A percentile compares a stretch with the other conserved stretches of the same genome.
Conservation (phyloP, 176 grass and related monocot species). For the Triticum dicoccoides region DNA sequence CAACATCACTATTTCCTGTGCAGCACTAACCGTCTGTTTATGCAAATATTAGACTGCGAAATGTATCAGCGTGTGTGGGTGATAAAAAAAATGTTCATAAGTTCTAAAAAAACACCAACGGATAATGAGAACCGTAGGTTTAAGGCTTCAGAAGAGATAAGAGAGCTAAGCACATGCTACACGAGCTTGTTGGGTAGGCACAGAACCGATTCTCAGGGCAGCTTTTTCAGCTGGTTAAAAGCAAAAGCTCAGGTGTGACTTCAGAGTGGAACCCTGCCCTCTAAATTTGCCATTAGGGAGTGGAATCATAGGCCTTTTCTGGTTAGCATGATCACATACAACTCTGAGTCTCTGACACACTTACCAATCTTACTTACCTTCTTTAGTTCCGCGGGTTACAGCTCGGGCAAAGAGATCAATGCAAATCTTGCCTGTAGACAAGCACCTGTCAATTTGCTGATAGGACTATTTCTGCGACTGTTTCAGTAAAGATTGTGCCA, state of each 20-base stretch:
- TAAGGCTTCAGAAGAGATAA: slow-evolving; percentile 11
- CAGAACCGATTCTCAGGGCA: slow-evolving; percentile 20
- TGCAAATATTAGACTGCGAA: background rate
- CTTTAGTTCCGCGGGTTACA: slow-evolving; percentile 13
- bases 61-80: background rate
- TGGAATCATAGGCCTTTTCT: slow-evolving; percentile 3
- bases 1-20: background rate
- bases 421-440: slow-evolving; percentile 14
- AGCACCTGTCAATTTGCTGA: slow-evolving; percentile 11
- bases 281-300: background rate
- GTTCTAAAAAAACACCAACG: background rate
- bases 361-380: background rate
- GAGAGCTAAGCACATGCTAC: slow-evolving; percentile 24
- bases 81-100: background rate
- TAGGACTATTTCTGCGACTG: background rate
- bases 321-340: background rate
- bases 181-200: slow-evolving; percentile 11
- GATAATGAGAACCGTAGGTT: background rate
- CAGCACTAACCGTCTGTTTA: background rate
- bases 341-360: background rate
- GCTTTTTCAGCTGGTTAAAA: slow-evolving; percentile 5
- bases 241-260: slow-evolving; percentile 18
- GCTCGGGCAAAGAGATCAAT: slow-evolving; percentile 19
- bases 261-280: background rate
- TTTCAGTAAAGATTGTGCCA: slow-evolving; percentile 1